Base-by-base conservation (phyloP, 306 rosid genomes). In the Elaeagnus macrophylla region DNA sequence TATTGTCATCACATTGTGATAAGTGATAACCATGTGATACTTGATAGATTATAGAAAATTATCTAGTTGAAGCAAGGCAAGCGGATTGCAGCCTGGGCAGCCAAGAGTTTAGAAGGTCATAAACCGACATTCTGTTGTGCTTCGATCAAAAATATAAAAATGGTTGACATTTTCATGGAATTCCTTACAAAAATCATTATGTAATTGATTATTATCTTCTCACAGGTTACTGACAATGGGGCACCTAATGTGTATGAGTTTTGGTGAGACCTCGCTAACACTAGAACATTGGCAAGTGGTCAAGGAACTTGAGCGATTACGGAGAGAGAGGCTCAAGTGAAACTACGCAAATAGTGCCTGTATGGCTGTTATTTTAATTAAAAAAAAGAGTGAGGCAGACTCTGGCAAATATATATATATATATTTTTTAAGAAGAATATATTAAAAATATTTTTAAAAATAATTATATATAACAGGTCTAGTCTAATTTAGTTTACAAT, bases 221-320 rank as follows among this genome's bases (percentile, higher is more conserved):
- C 5, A 64, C 82, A 91, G 97, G 68, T 84, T 78, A 88, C 59
- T 91, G 76, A 84, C 97, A 39, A 78, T 91, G 85, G 95, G 82
- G 0, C 89, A 86, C 19, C 88, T 87, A 54, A 50, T 87, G 71
- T 84, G 79, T 41, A 47, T 68, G 65, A 87, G 99, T 81, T 73
- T 71, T 39, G 89, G 95, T 9, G 99, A 91, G 79, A 82, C 79
- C 71, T 68, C 72, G 45, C 68, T 84, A 15, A 74, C 93, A 13
- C 57, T 63, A 16, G 89, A 82, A 69, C 96, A 87, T 39, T 91
- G 96, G 96, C 89, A 80, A 72, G 80, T 80, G 96, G 93, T 79
- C 7, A 80, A 73, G 81, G 95, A 87, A 67, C 76, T 87, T 44
- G 96, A 91, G 70, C 75, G 82, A 76, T 75, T 87, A 61, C 77